phyloP scores from a whole-genome alignment of 2,329 filamentous ascomycete species.

The Apiospora kogelbergensis region DNA sequence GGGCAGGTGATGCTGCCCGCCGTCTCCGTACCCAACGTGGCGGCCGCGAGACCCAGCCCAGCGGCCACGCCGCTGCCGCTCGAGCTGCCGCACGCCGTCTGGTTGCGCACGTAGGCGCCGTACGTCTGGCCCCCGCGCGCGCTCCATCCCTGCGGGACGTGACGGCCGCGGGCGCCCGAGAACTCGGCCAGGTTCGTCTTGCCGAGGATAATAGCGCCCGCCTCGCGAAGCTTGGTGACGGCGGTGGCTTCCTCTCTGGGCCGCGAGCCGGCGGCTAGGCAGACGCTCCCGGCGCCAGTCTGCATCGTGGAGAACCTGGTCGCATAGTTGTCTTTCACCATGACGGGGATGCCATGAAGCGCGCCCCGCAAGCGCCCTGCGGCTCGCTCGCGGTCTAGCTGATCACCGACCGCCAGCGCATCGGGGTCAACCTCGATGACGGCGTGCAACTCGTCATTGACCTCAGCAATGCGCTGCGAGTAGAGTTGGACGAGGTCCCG shows the following conservation, averaged over 20 bases:
- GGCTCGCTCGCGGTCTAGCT: constrained; percentile 32
- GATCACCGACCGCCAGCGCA: constrained; percentile 31
- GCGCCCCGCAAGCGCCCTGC: constrained; percentile 35
- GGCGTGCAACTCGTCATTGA: constrained; percentile 28
- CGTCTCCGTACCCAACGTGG: constrained; percentile 63
- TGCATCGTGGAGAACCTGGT: constrained; percentile 47
- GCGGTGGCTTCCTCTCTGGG: constrained; percentile 37
- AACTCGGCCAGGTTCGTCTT: constrained; percentile 61
- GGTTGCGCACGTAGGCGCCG: constrained; percentile 58
- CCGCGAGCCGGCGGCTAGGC: constrained; percentile 7
- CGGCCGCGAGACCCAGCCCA: constrained; percentile 59
- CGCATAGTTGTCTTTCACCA: constrained; percentile 67
- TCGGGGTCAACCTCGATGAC: constrained; percentile 38
- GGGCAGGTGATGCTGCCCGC: constrained; percentile 64
- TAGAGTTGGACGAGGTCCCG: constrained; percentile 22
- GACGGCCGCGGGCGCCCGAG: constrained; percentile 56
- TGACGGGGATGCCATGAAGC: constrained; percentile 62
- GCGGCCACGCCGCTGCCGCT: constrained; percentile 61
- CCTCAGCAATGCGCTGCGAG: constrained; percentile 23
- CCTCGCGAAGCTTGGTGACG: constrained; percentile 52
- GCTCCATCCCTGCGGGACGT: constrained; percentile 61
- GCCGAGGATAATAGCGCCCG: constrained; percentile 58
- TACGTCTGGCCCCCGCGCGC: constrained; percentile 61
- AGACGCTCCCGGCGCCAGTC: constrained; percentile 16
- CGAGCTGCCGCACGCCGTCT: constrained; percentile 62